phyloP scores from a whole-genome alignment of 2,329 filamentous ascomycete species.

The Didymella keratinophila region DNA sequence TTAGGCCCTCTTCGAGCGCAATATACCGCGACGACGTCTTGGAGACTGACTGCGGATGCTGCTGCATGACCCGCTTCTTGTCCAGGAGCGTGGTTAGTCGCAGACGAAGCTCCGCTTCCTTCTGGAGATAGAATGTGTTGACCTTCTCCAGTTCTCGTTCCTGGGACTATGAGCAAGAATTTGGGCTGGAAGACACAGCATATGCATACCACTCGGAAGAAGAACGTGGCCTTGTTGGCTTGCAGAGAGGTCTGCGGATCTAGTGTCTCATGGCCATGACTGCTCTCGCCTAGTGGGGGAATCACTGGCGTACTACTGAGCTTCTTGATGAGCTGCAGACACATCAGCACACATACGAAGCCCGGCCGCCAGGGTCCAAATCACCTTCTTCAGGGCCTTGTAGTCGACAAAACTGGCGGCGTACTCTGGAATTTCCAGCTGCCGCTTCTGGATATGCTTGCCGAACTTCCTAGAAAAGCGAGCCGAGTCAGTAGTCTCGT shows the following conservation, averaged over 20 bases:
- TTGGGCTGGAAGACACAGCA: not conserved
- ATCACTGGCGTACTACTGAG: slow-evolving; percentile 90
- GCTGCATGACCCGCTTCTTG: slow-evolving; percentile 91
- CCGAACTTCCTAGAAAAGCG: slow-evolving; percentile 87
- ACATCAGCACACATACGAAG: slow-evolving; percentile 23
- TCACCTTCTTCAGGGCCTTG: slow-evolving; percentile 97
- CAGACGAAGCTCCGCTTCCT: slow-evolving; percentile 89
- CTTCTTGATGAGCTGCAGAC: slow-evolving; percentile 90
- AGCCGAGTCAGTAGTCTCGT: slow-evolving; percentile 49
- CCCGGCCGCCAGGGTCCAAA: slow-evolving; percentile 20
- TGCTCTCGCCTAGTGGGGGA: slow-evolving; percentile 73
- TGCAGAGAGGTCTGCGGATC: slow-evolving; percentile 91
- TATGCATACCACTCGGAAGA: slow-evolving; percentile 85
- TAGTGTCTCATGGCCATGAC: slow-evolving; percentile 53
- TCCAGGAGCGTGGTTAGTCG: slow-evolving; percentile 90
- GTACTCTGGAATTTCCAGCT: slow-evolving; percentile 99
- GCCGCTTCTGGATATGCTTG: slow-evolving; percentile 98
- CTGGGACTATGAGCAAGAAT: slow-evolving; percentile 56
- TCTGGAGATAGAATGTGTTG: slow-evolving; percentile 96
- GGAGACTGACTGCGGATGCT: slow-evolving; percentile 76
- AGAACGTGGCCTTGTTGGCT: slow-evolving; percentile 98
- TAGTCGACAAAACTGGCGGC: slow-evolving; percentile 99
- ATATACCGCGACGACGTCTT: slow-evolving; percentile 93
- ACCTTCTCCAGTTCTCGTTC: slow-evolving; percentile 98
- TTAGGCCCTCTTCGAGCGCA: slow-evolving; percentile 93